Evolutionary conservation across 768 basidiomycete species (phyloP), one percentile per base, ranked within the genome.

Genomic region (Pleurotus pulmonarius): DNA sequence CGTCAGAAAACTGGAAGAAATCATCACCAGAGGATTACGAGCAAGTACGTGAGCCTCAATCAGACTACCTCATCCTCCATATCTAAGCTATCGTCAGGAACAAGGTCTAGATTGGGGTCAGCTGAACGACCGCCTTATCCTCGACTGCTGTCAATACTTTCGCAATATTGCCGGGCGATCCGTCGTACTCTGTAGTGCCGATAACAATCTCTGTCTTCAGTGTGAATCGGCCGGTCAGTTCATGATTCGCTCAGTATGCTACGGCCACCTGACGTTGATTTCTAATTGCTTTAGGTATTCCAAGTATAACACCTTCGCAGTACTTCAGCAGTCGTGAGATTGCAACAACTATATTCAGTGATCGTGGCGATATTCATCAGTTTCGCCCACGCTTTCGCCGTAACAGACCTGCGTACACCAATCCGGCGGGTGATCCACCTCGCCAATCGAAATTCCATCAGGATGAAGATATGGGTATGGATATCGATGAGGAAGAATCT

Each of bases 141-240:
- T 88, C 52, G 92, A 92, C 65, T 93, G 90, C 62, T 88, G 85
- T 63, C 71, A 76, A 61, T 87, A 84, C 67, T 90, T 86, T 46
- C 67, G 63, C 54, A 68, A 61, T 39, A 74, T 70, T 22, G 53
- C 52, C n/a, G 69, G 63, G 45, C 71, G 74, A n/a, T 74, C 69
- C 58, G 86, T 85, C n/a, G 71, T 79, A 52, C 61, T 91, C 44
- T 84, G 86, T 65, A 89, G 83, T 56, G 81, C 76, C 46, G 91
- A 93, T 69, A 85, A 80, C 46, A 87, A 87, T 60, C 69, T 92
- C 26, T 81, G 78, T 56, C 71, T 83, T 49, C 75, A 83, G 59
- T 74, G 74, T 34, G 75, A 80, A 62, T 75, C 72, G 22, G 67
- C 73, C 46, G 73, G 83, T 80, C 63, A 60, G 76, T 64, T 18